A percentile compares a stretch with the other conserved stretches of the same genome.
phyloP scores from a whole-genome alignment of 495 filamentous ascomycete species.

The Talaromyces ruber region DNA sequence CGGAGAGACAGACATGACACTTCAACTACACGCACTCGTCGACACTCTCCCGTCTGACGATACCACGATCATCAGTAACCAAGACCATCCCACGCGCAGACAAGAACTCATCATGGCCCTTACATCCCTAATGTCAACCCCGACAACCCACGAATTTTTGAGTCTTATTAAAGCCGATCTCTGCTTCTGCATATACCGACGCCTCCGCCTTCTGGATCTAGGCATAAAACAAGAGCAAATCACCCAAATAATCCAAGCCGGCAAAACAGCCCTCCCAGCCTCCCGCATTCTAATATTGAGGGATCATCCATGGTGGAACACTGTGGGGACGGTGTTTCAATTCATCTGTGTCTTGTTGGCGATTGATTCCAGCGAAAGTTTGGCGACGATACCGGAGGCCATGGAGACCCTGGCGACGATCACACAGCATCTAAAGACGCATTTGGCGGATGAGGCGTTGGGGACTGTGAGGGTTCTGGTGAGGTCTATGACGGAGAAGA shows the following conservation, averaged over 20 bases:
- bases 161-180: constrained; percentile 25
- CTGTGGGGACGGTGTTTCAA: constrained; percentile 33
- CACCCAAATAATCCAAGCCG: constrained; percentile 12
- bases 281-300: constrained; percentile 18
- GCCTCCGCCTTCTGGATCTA: constrained; percentile 23
- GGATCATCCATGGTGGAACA: constrained; percentile 33
- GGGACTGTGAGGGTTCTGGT: constrained; percentile 26
- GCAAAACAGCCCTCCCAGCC: constrained; percentile 13
- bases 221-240: constrained; percentile 12
- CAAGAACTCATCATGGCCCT: constrained; percentile 13
- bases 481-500: constrained; percentile 16
- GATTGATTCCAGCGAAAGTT: constrained; percentile 24
- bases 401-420: constrained; percentile 29
- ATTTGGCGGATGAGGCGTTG: constrained; percentile 28
- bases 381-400: constrained; percentile 21
- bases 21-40: constrained; percentile 14
- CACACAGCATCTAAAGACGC: constrained; percentile 19
- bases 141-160: constrained; percentile 17
- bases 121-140: constrained; percentile 5
- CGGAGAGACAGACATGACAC: constrained; percentile 8
- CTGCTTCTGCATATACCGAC: constrained; percentile 28
- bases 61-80: background rate
- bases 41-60: constrained; percentile 12
- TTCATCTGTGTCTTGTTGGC: constrained; percentile 32
- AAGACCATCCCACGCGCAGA: constrained; percentile 4